Evolutionary conservation across 2,329 filamentous ascomycete genomes (phyloP), one percentile per base, ranked within the genome.

Genomic region (Microdochium nivale): DNA sequence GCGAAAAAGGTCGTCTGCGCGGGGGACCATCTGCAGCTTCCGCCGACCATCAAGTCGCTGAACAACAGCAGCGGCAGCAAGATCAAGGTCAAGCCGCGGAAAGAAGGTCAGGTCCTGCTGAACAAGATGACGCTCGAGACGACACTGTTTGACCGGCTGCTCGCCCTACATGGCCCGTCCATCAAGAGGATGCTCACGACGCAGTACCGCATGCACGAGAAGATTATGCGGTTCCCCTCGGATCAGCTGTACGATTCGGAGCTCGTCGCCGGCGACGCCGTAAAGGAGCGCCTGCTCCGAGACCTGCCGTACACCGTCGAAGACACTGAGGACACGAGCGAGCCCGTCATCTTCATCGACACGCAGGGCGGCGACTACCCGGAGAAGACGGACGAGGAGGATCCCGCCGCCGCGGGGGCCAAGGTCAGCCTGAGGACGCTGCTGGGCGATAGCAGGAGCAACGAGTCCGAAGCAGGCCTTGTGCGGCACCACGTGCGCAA

Each of bases 201-300:
- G 3, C 94, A 99, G 70, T 99, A 99, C 67, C 90, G 94, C 35
- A 99, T 99, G 94, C 90, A 99, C 65, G 87, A 95, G 63, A 83
- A 77, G 51, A 97, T 99, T 61, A 97, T 97, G 91, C 79, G 83
- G 7, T 99, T 96, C 62, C 92, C 94, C 0, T 96, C 92, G 0
- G 80, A 88, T 55, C 85, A 92, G 64, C 76, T 97, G 11, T 99
- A 99, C 70, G 88, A 89, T 54, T 81, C 80, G 2, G 85, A 86
- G 60, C 79, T 99, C 1, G 72, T 91, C 2, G 92, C 94, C 0
- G 90, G 87, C 1, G 88, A 92, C 3, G 74, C 76, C 0, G 94
- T 97, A 55, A 87, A 86, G 65, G 72, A 71, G 4, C 81, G 91
- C 16, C 70, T 96, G 7, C 77, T 99, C 9, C 86, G 76, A 49